phyloP scores from a whole-genome alignment of 345 rosid species.

The Streptanthus diversifolius region DNA sequence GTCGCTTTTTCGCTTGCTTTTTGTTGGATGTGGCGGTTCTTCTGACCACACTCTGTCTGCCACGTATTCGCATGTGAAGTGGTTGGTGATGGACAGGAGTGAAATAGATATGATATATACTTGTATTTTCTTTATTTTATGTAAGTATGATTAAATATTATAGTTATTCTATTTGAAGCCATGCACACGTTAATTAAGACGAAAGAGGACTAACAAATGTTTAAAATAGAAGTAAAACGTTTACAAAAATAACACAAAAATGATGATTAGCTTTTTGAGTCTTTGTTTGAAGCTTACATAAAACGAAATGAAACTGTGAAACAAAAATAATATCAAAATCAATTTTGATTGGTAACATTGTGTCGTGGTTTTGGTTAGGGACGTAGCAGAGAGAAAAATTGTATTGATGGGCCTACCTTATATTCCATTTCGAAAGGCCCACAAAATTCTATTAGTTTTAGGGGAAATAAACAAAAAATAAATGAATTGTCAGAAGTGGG shows the following conservation, averaged over 20 bases:
- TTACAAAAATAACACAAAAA: too few species aligned
- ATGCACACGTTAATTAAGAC: too few species aligned
- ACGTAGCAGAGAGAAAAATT: neutral
- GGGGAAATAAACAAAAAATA: neutral
- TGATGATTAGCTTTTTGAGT: too few species aligned
- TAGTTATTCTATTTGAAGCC: too few species aligned
- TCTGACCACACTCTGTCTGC: conserved; percentile 6
- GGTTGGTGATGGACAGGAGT: too few species aligned
- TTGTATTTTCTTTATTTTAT: too few species aligned
- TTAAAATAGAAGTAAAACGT: too few species aligned
- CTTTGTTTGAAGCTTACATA: neutral
- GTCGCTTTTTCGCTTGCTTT: conserved; percentile 24
- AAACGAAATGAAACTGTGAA: neutral
- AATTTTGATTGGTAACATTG: neutral
- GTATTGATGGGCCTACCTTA: neutral
- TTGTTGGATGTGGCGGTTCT: conserved; percentile 36
- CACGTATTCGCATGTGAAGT: too few species aligned
- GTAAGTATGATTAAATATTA: too few species aligned
- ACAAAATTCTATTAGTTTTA: neutral
- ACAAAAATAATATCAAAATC: too few species aligned
- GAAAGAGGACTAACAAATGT: too few species aligned
- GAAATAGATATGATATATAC: too few species aligned
- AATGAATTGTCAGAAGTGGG: conserved; percentile 37
- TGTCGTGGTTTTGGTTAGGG: neutral
- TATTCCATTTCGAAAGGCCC: neutral